phyloP scores from a whole-genome alignment of 495 filamentous ascomycete species.

The Penicilliopsis zonata region DNA sequence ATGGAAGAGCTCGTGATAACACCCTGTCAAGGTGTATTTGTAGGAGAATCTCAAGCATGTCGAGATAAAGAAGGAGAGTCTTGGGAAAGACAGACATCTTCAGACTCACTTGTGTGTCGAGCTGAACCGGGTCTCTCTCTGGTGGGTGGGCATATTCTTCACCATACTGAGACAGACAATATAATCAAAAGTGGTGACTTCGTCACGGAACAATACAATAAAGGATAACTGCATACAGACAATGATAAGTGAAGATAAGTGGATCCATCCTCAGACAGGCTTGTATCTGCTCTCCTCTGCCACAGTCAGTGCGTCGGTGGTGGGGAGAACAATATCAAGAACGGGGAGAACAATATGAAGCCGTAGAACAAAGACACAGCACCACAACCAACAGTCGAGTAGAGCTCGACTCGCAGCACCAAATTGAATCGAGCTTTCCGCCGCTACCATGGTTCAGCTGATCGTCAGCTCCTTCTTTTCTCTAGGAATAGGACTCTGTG shows the following conservation, averaged over 20 bases:
- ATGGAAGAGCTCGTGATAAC: no score
- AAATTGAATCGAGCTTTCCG: no score
- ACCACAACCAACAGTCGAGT: slow-evolving; percentile 3
- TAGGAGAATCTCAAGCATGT: neutral
- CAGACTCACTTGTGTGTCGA: neutral
- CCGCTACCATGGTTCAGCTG: no score
- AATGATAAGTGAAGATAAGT: neutral
- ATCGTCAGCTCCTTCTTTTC: no score
- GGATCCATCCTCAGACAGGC: neutral
- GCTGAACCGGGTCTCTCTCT: neutral
- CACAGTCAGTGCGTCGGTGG: neutral
- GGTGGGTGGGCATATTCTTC: neutral
- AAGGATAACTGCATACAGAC: no score
- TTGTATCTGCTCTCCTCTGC: neutral
- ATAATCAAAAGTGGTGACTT: neutral
- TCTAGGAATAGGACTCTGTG: no score
- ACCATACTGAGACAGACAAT: neutral
- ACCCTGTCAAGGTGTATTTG: neutral
- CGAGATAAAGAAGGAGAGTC: neutral
- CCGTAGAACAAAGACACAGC: neutral
- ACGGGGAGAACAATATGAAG: neutral
- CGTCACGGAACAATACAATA: neutral
- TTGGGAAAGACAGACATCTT: neutral
- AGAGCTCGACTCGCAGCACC: no score
- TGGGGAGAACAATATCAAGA: neutral